Evolutionary conservation across 2,329 filamentous ascomycete genomes (phyloP).

Genomic region (Colletotrichum sp.): DNA sequence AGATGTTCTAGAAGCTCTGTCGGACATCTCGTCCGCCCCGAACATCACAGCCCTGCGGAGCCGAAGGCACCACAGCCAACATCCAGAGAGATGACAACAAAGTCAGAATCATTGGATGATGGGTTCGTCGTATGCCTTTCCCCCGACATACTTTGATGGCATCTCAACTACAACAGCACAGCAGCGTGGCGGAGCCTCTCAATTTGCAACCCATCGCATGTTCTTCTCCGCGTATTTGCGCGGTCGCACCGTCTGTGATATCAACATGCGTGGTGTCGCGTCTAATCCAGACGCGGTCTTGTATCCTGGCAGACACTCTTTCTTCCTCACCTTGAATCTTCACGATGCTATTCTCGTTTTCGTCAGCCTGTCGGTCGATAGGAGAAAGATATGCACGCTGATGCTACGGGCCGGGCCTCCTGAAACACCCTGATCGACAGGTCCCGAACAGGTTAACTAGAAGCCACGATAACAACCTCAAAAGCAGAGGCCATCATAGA

Average conservation of each 20-base stretch:
- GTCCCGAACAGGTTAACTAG: neutral
- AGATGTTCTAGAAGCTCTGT: neutral
- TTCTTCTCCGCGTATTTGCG: neutral
- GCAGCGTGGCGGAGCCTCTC: neutral
- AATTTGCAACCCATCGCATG: neutral
- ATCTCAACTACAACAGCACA: neutral
- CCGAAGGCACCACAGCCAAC: neutral
- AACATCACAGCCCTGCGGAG: slow-evolving; percentile 1
- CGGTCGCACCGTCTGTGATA: neutral
- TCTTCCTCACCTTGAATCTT: neutral
- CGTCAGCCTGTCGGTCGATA: neutral
- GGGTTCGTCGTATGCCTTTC: neutral
- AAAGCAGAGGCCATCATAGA: neutral
- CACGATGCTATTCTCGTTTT: neutral
- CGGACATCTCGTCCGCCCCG: neutral
- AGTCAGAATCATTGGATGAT: neutral
- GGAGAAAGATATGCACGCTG: neutral
- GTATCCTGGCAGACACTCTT: neutral
- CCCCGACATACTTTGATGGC: neutral
- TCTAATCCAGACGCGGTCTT: neutral
- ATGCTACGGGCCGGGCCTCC: neutral
- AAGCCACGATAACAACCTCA: neutral
- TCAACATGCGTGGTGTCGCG: neutral
- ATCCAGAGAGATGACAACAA: neutral
- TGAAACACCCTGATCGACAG: neutral